These are phyloP conservation scores for Ramalina intermedia DNA, from an alignment of 495 filamentous ascomycete species.

Conservation along the genomic window DNA sequence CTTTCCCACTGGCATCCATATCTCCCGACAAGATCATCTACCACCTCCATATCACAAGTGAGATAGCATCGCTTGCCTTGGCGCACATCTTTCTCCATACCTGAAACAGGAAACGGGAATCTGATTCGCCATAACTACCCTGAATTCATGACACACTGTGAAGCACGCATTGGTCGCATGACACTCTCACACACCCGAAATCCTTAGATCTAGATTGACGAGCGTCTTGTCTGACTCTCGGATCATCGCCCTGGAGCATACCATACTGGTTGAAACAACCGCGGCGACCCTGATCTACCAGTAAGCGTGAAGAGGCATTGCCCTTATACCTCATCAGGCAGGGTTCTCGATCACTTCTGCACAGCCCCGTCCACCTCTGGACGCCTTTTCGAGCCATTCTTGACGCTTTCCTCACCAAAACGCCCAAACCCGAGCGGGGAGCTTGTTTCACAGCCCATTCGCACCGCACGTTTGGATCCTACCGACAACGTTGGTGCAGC, in stretches of 20 bases:
- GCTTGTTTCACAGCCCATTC: slow-evolving; percentile 10
- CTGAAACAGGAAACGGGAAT: too few species aligned
- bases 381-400: not conserved
- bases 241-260: not conserved
- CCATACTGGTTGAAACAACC: slow-evolving; percentile 10
- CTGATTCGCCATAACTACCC: too few species aligned
- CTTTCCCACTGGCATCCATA: not conserved
- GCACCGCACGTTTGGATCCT: slow-evolving; percentile 4
- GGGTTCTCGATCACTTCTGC: slow-evolving; percentile 1
- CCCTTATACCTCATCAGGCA: slow-evolving; percentile 1
- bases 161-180: too few species aligned
- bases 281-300: slow-evolving; percentile 4
- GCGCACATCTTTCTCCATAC: too few species aligned
- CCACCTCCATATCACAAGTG: too few species aligned
- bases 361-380: slow-evolving; percentile 6
- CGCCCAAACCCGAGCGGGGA: slow-evolving; percentile 4
- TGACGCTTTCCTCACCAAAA: not conserved
- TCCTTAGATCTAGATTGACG: not conserved
- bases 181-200: too few species aligned
- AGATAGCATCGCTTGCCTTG: too few species aligned
- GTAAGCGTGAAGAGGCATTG: slow-evolving; percentile 11
- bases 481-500: slow-evolving; percentile 1
- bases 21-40: too few species aligned
- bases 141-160: too few species aligned
- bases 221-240: not conserved